Base-by-base conservation (phyloP, 345 rosid species). In the Sisymbrium altissimum region DNA sequence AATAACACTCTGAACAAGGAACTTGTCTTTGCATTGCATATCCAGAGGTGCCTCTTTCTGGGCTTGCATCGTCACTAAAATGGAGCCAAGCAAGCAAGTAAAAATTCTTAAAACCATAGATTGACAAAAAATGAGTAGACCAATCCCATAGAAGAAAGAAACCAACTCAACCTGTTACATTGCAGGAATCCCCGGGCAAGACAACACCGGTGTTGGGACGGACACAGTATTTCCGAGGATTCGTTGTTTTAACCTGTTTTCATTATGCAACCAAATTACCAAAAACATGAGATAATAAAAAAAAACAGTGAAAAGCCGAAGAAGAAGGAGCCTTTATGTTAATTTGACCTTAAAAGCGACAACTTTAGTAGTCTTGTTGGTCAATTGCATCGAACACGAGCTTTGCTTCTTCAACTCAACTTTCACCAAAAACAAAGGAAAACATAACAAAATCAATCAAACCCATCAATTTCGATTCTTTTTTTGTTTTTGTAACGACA, bases 301-400 rank as follows among this genome's bases (percentile, higher is more conserved):
- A n/a, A n/a, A n/a, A n/a, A n/a, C n/a, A n/a, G n/a, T n/a, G n/a
- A n/a, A n/a, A n/a, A n/a, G n/a, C n/a, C n/a, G n/a, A n/a, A n/a
- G n/a, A n/a, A n/a, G n/a, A n/a, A n/a, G n/a, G n/a, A n/a, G n/a
- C n/a, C n/a, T n/a, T n/a, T n/a, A n/a, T n/a, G n/a, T n/a, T n/a
- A n/a, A n/a, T n/a, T n/a, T n/a, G n/a, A 89, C 97, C 96, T 89
- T 92, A 76, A 89, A 92, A 9, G 91, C 96, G 30, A 92, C 86
- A 78, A 57, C 80, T 35, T 83, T 71, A 66, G 76, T 81, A 1
- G 91, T 81, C 84, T 89, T 92, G 88, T 88, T 92, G 65, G 83
- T 82, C 76, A 92, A 73, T 63, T 84, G 91, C 84, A 92, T 78
- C 68, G 94, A 86, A 73, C 92, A 89, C 55, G 92, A 79, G 68